phyloP scores from a whole-genome alignment of 2,329 filamentous ascomycete genomes.

The Monilinia vaccinii-corymbosi region DNA sequence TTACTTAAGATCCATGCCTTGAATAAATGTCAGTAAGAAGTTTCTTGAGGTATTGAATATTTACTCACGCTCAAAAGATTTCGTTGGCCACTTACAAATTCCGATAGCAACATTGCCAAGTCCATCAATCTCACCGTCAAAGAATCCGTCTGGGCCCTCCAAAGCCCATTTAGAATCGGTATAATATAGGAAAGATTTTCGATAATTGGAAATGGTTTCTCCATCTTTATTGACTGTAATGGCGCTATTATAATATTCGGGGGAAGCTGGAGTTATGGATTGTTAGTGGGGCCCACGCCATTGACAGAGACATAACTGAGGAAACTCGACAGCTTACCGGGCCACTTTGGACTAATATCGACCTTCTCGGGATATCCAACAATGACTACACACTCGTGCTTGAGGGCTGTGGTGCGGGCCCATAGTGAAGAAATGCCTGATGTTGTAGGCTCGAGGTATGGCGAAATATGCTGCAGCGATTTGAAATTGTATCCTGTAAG shows the following conservation, averaged over 20 bases:
- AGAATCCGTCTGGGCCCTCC: conserved; percentile 45
- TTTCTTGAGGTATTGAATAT: not conserved
- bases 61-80: conserved; percentile 12
- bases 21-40: conserved; percentile 2
- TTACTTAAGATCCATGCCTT: conserved; percentile 51
- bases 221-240: conserved; percentile 50
- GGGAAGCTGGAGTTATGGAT: conserved; percentile 20
- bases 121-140: conserved; percentile 34
- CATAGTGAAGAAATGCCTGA: conserved; percentile 61
- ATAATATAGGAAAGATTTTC: conserved; percentile 50
- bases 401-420: conserved; percentile 57
- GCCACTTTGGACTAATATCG: conserved; percentile 43
- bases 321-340: conserved; percentile 42
- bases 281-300: not conserved
- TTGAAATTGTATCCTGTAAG: conserved; percentile 63
- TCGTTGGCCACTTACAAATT: conserved; percentile 43
- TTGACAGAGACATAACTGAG: not conserved
- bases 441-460: conserved; percentile 57
- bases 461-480: conserved; percentile 55
- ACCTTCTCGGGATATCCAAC: conserved; percentile 68
- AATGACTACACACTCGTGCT: conserved; percentile 57
- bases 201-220: conserved; percentile 50
- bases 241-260: conserved; percentile 46
- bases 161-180: conserved; percentile 54
- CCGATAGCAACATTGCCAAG: conserved; percentile 47